Conservation (phyloP, 768 basidiomycete species). For the Suillus bovinus region DNA sequence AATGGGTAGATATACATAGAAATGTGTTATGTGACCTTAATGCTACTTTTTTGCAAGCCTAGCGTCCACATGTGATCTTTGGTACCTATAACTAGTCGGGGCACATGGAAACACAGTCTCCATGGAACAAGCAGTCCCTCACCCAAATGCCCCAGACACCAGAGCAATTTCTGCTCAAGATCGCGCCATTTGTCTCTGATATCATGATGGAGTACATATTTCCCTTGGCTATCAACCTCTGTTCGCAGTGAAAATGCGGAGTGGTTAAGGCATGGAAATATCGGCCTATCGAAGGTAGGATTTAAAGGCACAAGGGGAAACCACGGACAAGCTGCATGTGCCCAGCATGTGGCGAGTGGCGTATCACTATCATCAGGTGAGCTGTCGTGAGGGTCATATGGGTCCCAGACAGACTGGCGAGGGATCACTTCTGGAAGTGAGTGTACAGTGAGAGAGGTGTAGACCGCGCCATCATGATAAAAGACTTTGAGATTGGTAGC, state of each 20-base stretch:
- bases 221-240: not conserved
- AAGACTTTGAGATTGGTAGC: not conserved
- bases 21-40: not conserved
- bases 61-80: no score
- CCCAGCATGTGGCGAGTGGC: not conserved
- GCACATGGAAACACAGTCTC: not conserved
- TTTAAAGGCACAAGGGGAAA: not conserved
- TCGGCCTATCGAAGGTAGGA: not conserved
- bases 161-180: not conserved
- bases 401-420: not conserved
- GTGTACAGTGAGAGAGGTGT: not conserved
- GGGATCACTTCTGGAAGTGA: not conserved
- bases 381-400: not conserved
- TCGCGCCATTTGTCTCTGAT: not conserved
- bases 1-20: not conserved
- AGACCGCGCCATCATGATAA: not conserved
- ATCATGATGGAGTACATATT: not conserved
- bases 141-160: not conserved
- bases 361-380: not conserved
- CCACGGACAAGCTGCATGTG: not conserved
- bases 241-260: not conserved
- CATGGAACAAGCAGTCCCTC: not conserved
- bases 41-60: not conserved
- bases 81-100: not conserved
- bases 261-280: conserved; percentile 1